Evolutionary conservation across 169 alveolate species (phyloP).

Genomic region (Plasmodium cynomolgi): DNA sequence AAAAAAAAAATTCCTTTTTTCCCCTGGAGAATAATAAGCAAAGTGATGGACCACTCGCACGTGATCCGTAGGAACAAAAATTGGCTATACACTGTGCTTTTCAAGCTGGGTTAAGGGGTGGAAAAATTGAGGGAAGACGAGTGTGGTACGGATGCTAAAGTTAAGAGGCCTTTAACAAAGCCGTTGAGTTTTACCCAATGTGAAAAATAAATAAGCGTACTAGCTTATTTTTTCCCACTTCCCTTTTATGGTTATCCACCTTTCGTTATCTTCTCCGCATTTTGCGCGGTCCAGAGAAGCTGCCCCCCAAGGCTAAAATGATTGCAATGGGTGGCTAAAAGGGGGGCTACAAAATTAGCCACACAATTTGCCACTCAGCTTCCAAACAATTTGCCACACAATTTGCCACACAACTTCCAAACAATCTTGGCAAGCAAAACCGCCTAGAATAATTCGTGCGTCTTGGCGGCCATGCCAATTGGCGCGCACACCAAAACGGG

Average conservation of each 20-base stretch:
- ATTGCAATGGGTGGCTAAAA: not conserved
- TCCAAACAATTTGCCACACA: not conserved
- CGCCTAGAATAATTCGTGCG: not conserved
- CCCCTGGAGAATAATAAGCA: not conserved
- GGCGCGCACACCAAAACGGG: not conserved
- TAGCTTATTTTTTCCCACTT: not conserved
- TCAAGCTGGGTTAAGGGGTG: not conserved
- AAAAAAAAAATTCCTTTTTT: not conserved
- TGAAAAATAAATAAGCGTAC: not conserved
- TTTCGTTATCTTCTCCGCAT: not conserved
- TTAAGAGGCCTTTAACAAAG: not conserved
- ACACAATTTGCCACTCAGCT: not conserved
- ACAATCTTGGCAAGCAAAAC: not conserved
- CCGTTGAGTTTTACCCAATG: not conserved
- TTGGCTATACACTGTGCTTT: not conserved
- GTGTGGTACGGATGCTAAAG: not conserved
- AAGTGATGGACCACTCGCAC: not conserved
- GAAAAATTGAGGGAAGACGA: not conserved
- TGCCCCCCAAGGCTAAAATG: not conserved
- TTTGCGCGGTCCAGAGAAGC: not conserved
- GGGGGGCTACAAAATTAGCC: not conserved
- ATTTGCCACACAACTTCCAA: not conserved
- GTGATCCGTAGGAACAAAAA: not conserved
- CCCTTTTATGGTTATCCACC: not conserved
- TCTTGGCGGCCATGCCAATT: not conserved